Evolutionary conservation across 352 stramenopile genomes (phyloP).

Genomic region (Pythium periplocum): DNA sequence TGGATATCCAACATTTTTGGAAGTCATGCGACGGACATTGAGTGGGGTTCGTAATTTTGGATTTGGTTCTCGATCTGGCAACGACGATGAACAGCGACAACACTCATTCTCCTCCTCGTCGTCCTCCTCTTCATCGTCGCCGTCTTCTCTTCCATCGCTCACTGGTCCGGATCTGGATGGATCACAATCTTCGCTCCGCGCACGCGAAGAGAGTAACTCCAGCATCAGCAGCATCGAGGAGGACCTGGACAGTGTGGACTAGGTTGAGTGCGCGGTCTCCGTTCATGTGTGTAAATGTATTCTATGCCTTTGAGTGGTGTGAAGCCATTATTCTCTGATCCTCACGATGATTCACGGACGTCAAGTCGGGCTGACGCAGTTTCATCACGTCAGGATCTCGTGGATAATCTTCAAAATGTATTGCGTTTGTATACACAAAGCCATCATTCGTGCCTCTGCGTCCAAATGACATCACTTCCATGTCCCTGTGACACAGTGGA

Average conservation of each 20-base stretch:
- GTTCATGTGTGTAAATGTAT: too few species aligned
- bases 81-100: background rate
- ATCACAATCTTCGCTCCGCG: slow-evolving; percentile 1
- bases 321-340: too few species aligned
- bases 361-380: too few species aligned
- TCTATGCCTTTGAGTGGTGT: too few species aligned
- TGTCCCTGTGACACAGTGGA: too few species aligned
- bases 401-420: too few species aligned
- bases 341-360: too few species aligned
- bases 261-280: slow-evolving; percentile 1
- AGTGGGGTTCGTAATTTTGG: slow-evolving; percentile 31
- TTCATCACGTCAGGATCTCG: too few species aligned
- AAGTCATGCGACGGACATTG: slow-evolving; percentile 42
- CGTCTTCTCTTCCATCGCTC: slow-evolving; percentile 4
- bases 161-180: background rate
- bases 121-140: slow-evolving; percentile 23
- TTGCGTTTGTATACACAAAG: too few species aligned
- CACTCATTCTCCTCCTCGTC: slow-evolving; percentile 23
- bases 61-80: slow-evolving; percentile 23
- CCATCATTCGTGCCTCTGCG: too few species aligned
- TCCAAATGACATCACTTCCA: too few species aligned
- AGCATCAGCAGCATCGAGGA: slow-evolving; percentile 37
- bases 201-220: slow-evolving; percentile 22
- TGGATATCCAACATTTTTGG: slow-evolving; percentile 30
- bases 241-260: slow-evolving; percentile 70